Conservation (phyloP, 345 rosid genomes). For the Fremontodendron californicum region DNA sequence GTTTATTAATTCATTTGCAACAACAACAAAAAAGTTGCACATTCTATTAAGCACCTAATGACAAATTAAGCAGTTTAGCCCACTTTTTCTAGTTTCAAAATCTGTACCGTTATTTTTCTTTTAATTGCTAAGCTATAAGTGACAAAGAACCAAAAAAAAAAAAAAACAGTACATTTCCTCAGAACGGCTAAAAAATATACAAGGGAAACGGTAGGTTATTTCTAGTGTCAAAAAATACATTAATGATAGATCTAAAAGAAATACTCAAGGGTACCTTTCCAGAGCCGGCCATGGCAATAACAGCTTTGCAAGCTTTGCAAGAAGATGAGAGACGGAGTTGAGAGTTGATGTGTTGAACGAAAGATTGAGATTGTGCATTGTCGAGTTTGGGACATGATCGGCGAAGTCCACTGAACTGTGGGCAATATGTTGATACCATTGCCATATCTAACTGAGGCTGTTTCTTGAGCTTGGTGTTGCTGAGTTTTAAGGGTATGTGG, state of each 20-base stretch:
- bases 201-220: background rate
- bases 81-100: background rate
- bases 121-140: background rate
- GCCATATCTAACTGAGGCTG: conserved; percentile 38
- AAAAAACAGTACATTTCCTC: background rate
- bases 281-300: conserved; percentile 84
- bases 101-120: background rate
- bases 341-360: conserved; percentile 37
- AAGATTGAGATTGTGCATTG: conserved; percentile 35
- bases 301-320: conserved; percentile 49
- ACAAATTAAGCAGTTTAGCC: background rate
- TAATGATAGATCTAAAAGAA: background rate
- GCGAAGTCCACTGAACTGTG: conserved; percentile 59
- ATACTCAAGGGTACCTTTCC: conserved; percentile 56
- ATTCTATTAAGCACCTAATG: background rate
- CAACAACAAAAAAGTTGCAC: background rate
- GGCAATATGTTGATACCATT: conserved; percentile 45
- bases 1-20: background rate
- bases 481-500: background rate
- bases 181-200: background rate
- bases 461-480: background rate
- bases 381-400: conserved; percentile 45
- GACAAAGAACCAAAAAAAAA: background rate
- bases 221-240: background rate
- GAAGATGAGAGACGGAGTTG: conserved; percentile 51